Evolutionary conservation across 306 rosid genomes (phyloP), one percentile per base, ranked within the genome.

Genomic region (Dryas octopetala): DNA sequence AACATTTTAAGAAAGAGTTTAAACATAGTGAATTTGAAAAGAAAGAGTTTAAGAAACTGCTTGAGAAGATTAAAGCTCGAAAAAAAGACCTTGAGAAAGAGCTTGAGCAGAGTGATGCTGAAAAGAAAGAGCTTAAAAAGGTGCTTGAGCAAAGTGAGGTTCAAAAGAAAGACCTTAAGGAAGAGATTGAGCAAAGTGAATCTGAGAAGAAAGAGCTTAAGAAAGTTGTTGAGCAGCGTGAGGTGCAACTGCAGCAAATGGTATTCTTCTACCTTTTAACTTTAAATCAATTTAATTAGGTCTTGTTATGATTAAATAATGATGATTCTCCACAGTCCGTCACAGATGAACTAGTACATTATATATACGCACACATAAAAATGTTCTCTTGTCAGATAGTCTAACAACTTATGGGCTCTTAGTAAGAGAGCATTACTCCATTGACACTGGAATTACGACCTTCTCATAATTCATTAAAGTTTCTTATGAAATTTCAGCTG

Each of bases 1-100:
- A 51, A 69, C 32, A 28, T 8, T 10, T 70, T 54, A 57, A 9
- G 41, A 9, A 69, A 32, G 10, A 50, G 71, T 64, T 80, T 52
- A 52, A 55, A 74, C 77, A 46, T 4, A 8, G 9, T 46, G 49
- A 46, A 0, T 0, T 1, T 46, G 10, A 62, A 16, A 40, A 62
- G 10, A 9, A 40, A 62, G 23, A 38, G 0, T 12, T 62, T 5
- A 10, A 61, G 8, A 1, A 60, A 1, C 13, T 7, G 9, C 62
- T 19, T 19, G 5, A 57, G 7, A 44, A 17, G 2, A 57, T 40
- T n/a, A 17, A 9, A 9, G 48, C 19, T 12, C 44, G 8, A 15
- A 7, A 7, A 45, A 32, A 44, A 44, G 70, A 44, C 5, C 28
- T 65, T 65, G 15, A 55, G 57, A 65, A 0, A 28, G 49, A 13